These are phyloP conservation scores for Fistulina hepatica DNA, from an alignment of 1,284 basidiomycete species.

Conservation along the genomic window DNA sequence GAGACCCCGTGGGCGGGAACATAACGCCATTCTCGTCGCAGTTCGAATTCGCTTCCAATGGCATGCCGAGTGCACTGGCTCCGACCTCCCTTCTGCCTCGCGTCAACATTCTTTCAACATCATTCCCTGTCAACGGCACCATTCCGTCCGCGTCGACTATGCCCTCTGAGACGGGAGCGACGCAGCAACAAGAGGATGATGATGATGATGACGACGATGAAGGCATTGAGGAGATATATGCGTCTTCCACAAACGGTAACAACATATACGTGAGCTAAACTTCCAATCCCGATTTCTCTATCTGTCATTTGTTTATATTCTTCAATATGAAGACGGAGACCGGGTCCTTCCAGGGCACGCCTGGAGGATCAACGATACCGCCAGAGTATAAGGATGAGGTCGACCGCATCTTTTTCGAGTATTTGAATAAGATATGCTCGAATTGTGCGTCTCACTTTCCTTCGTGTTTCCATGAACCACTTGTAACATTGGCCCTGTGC, in stretches of 20 bases:
- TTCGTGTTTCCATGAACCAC: constrained; percentile 9
- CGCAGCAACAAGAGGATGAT: constrained; percentile 30
- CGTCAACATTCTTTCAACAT: no score
- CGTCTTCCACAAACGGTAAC: no score
- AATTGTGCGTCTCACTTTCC: constrained; percentile 52
- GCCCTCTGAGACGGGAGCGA: no score
- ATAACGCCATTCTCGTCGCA: no score
- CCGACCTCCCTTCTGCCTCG: no score
- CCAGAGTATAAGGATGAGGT: constrained; percentile 74
- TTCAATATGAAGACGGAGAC: constrained; percentile 13
- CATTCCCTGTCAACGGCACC: no score
- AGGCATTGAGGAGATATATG: not conserved
- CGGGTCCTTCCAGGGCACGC: constrained; percentile 19
- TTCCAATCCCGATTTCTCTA: not conserved
- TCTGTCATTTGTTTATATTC: not conserved
- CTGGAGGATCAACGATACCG: constrained; percentile 55
- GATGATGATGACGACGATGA: constrained; percentile 24
- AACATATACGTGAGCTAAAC: not conserved
- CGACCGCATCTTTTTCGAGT: constrained; percentile 87
- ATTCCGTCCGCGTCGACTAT: constrained; percentile 18
- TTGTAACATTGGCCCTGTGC: constrained; percentile 13
- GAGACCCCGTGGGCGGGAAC: no score
- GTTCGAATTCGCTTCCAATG: no score
- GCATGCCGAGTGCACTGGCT: no score
- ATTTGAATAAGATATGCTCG: constrained; percentile 82